Base-by-base conservation (phyloP, 371 early-diverging fungal genomes). In the Mucor ambiguus region DNA sequence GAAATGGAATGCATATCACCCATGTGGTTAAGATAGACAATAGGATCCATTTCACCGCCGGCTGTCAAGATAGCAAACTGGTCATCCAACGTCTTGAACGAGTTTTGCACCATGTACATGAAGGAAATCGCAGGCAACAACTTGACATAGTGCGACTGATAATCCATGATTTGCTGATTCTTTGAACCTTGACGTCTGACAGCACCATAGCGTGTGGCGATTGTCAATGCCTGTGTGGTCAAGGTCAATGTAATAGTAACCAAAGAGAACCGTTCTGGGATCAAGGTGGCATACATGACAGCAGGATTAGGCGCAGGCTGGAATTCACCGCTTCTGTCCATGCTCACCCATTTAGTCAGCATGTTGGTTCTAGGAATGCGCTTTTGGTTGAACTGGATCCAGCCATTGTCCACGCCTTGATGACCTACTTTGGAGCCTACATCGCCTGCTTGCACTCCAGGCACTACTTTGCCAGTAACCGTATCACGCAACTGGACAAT, bases 351-450 rank as follows among this genome's bases (percentile, higher is more conserved):
- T 67, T 84, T 85, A 68, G 85, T 73, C 62, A 95, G 77, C 93
- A 93, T 91, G 72, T 92, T 80, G 57, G 84, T 84, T 46, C 95
- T 87, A 5, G 95, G 93, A 46, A 94, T 86, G 57, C 94, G 89
- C 58, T 89, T 91, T 46, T 90, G 72, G 20, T 91, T 91, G 77
- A 94, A 95, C 71, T 92, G 92, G 66, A 95, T 93, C 93, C 94
- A 95, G 5, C 95, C 95, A 68, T 95, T 95, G 78, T 95, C 95
- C 16, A 93, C 84, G 66, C 94, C 95, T 67, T 90, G 85, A 46
- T 93, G 92, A 6, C 93, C 92, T 2, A 79, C 82, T 75, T 93
- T 93, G 58, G 84, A 80, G 20, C 96, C 96, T 60, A 95, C 90
- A 70, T 96, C 96, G 30, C 96, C 96, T 63, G 89, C 88, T 61